Conservation (phyloP, 2,329 filamentous ascomycete species). For the Aspergillus udagawae region DNA sequence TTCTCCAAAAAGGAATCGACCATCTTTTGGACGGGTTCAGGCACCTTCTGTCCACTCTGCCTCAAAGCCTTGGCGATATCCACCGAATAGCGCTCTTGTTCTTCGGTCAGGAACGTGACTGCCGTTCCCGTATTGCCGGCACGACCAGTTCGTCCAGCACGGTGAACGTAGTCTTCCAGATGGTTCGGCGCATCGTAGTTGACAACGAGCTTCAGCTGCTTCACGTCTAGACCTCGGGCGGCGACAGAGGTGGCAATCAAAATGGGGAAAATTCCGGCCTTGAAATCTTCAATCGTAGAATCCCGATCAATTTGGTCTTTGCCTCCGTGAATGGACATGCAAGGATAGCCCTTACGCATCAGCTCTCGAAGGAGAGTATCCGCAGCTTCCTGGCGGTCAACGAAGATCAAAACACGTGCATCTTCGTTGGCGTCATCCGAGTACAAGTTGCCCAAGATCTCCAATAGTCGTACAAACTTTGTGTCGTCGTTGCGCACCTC, state of each 20-base stretch:
- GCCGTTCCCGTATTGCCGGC: conserved; percentile 93
- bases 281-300: conserved; percentile 90
- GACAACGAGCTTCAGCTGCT: conserved; percentile 90
- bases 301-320: conserved; percentile 93
- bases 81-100: conserved; percentile 84
- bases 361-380: conserved; percentile 75
- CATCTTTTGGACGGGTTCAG: conserved; percentile 61
- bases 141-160: conserved; percentile 87
- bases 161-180: conserved; percentile 93
- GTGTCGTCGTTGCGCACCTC: conserved; percentile 77
- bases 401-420: conserved; percentile 83
- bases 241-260: conserved; percentile 94
- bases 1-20: conserved; percentile 75
- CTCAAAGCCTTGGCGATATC: conserved; percentile 89
- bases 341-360: conserved; percentile 80
- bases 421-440: conserved; percentile 72
- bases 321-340: conserved; percentile 89
- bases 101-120: conserved; percentile 86
- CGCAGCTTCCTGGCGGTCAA: conserved; percentile 86
- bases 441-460: conserved; percentile 83
- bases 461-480: conserved; percentile 80
- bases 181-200: conserved; percentile 95
- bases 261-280: conserved; percentile 82
- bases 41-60: conserved; percentile 81
- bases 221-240: conserved; percentile 90